Conservation (phyloP, 306 rosid species). For the Cicer chorassanicum region DNA sequence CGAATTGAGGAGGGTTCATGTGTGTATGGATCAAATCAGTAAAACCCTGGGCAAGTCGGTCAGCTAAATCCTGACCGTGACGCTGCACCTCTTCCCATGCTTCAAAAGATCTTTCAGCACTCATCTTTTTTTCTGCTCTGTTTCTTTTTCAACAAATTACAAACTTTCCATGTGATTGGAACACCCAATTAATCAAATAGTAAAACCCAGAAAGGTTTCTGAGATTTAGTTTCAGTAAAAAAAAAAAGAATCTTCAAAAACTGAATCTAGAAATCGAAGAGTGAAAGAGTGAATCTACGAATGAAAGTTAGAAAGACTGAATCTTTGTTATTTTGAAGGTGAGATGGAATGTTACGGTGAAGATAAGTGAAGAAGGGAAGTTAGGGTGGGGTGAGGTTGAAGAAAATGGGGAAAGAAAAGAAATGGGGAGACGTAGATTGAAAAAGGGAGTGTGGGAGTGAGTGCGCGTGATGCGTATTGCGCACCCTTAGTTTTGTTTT, state of each 20-base stretch:
- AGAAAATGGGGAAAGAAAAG: too few relatives aligned
- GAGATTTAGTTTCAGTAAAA: not conserved
- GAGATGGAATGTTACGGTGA: too few relatives aligned
- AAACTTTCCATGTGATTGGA: slow-evolving; percentile 44
- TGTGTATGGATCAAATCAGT: slow-evolving; percentile 82
- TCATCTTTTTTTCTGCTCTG: slow-evolving; percentile 49
- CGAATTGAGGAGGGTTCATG: slow-evolving; percentile 74
- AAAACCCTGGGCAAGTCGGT: slow-evolving; percentile 92
- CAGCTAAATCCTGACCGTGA: slow-evolving; percentile 95
- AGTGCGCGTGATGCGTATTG: slow-evolving; percentile 18
- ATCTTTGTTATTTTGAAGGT: too few relatives aligned
- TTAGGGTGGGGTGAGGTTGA: too few relatives aligned
- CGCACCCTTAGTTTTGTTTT: not conserved
- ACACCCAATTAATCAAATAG: not conserved
- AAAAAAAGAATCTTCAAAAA: too few relatives aligned
- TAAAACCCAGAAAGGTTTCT: slow-evolving; percentile 23
- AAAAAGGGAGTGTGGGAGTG: not conserved
- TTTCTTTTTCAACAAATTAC: slow-evolving; percentile 2
- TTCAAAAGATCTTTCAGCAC: slow-evolving; percentile 88
- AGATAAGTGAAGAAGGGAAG: too few relatives aligned
- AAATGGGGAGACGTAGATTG: too few relatives aligned
- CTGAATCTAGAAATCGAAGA: not conserved
- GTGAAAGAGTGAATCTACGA: not conserved
- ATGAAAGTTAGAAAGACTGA: too few relatives aligned
- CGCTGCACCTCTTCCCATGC: slow-evolving; percentile 99